Percentiles rank a stretch among this genome's conserved stretches.
These are phyloP conservation scores for Mucor irregularis DNA, from an alignment of 371 early-diverging fungal species.

Conservation along the genomic window DNA sequence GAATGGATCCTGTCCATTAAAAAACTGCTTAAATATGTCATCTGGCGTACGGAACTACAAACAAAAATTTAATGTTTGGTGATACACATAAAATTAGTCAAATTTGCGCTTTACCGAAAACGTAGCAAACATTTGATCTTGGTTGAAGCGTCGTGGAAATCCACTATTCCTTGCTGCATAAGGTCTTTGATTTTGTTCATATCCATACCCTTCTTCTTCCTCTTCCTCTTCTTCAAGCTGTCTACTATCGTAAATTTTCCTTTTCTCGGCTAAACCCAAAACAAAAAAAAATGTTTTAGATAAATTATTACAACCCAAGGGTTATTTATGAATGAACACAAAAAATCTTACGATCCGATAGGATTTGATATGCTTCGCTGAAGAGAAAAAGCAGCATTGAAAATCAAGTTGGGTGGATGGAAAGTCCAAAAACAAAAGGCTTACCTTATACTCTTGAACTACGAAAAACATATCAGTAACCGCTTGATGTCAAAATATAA, in stretches of 20 bases:
- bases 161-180: background rate
- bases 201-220: background rate
- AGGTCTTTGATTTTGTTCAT: background rate
- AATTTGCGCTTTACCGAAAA: conserved; percentile 12
- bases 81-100: background rate
- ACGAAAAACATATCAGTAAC: background rate
- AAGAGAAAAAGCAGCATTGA: background rate
- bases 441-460: conserved; percentile 24
- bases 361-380: conserved; percentile 24
- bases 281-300: background rate
- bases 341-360: conserved; percentile 21
- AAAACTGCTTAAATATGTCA: conserved; percentile 22
- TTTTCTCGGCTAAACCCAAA: conserved; percentile 16
- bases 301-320: background rate
- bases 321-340: background rate
- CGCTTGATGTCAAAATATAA: background rate
- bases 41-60: conserved; percentile 19
- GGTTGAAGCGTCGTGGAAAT: background rate
- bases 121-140: conserved; percentile 12
- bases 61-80: background rate
- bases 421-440: background rate
- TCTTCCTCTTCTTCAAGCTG: background rate
- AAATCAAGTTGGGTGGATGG: too few relatives aligned
- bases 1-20: conserved; percentile 18
- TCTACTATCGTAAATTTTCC: conserved; percentile 10